These are phyloP conservation scores for Intubia oerlemansii DNA, from an alignment of 2,329 filamentous ascomycete species.

Conservation along the genomic window DNA sequence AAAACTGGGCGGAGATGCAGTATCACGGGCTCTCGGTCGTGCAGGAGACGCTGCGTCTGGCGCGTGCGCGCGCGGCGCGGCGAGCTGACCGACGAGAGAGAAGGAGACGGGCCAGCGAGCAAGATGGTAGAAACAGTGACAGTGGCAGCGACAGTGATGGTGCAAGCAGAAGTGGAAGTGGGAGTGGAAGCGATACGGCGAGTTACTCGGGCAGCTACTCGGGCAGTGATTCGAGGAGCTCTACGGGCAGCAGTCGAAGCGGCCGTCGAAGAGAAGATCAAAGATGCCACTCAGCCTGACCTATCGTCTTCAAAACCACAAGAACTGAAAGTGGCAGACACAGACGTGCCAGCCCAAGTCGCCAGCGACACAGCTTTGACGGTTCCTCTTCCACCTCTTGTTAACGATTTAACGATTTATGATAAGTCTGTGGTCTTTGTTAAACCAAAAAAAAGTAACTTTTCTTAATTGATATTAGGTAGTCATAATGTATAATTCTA, in stretches of 20 bases:
- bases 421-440: too few species aligned
- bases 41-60: conserved; percentile 41
- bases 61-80: conserved; percentile 13
- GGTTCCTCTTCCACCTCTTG: too few species aligned
- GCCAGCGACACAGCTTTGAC: too few species aligned
- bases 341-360: background rate
- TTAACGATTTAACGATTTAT: too few species aligned
- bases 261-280: conserved; percentile 1
- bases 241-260: conserved; percentile 1
- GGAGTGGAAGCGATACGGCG: conserved; percentile 2
- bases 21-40: conserved; percentile 44
- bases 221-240: conserved; percentile 4
- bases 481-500: too few species aligned
- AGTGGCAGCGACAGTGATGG: background rate
- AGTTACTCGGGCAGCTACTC: conserved; percentile 7
- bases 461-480: too few species aligned
- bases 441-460: too few species aligned
- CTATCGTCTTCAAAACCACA: too few species aligned
- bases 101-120: conserved; percentile 1
- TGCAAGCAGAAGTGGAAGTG: too few species aligned
- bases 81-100: conserved; percentile 4
- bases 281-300: too few species aligned
- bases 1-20: conserved; percentile 75
- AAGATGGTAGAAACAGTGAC: background rate
- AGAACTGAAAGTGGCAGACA: too few species aligned